These are phyloP conservation scores for Persicaria tinctoria DNA, from an alignment of 148 eudicot species.

Conservation along the genomic window DNA sequence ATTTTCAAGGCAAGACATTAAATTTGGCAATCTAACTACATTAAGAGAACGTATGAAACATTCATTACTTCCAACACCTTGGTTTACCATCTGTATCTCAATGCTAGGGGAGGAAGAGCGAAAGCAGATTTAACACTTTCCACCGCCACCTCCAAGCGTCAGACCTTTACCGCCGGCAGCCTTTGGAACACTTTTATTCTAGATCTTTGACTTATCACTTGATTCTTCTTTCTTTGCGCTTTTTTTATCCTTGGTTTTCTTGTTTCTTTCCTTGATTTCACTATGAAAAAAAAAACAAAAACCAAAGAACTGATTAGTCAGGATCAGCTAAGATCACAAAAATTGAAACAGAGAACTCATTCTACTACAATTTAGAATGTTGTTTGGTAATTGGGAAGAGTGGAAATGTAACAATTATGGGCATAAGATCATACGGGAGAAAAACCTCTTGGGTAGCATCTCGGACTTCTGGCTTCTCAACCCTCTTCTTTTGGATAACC, in stretches of 20 bases:
- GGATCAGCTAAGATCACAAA: neutral
- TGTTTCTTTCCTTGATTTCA: constrained; percentile 69
- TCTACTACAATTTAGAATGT: neutral
- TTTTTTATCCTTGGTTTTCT: constrained; percentile 66
- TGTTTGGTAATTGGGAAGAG: neutral
- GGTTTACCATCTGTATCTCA: neutral
- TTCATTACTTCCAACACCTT: neutral
- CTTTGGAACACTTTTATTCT: constrained; percentile 22
- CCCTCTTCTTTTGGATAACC: too few species aligned
- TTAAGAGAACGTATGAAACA: neutral
- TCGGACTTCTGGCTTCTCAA: too few species aligned
- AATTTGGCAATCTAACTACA: neutral
- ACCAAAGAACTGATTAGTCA: neutral
- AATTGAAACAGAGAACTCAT: neutral
- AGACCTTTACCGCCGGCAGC: constrained; percentile 9
- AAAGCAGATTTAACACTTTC: constrained; percentile 9
- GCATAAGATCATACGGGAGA: constrained; percentile 27
- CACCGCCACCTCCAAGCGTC: constrained; percentile 12
- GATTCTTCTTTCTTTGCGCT: constrained; percentile 56
- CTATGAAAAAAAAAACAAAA: constrained; percentile 11
- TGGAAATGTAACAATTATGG: neutral
- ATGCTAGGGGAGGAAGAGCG: neutral
- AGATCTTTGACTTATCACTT: constrained; percentile 26
- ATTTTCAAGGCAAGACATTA: neutral
- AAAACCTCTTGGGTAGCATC: constrained; percentile 52